Conservation (phyloP, 208 protist genomes). For the Leishmania gerbilli region DNA sequence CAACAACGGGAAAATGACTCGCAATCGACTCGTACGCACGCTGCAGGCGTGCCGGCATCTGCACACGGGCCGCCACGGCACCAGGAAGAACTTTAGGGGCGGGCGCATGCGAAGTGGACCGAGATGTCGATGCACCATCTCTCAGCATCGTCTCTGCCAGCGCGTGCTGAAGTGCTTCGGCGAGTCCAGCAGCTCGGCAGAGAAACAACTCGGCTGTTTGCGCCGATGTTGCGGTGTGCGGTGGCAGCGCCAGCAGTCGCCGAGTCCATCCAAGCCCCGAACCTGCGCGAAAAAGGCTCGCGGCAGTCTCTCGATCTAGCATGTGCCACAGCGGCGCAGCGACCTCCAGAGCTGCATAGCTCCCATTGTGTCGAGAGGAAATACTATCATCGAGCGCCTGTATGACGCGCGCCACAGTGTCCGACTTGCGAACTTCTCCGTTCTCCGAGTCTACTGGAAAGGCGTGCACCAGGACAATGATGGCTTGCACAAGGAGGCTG, state of each 20-base stretch:
- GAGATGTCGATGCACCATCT: neutral
- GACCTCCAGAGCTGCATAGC: neutral
- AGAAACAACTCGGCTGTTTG: neutral
- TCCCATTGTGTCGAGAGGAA: neutral
- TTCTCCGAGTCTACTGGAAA: neutral
- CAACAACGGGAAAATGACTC: conserved; percentile 8
- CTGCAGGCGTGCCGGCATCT: neutral
- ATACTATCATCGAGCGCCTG: conserved; percentile 11
- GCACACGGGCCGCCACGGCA: neutral
- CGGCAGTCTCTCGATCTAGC: conserved; percentile 8
- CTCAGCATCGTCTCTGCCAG: neutral
- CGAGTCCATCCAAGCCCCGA: conserved; percentile 32
- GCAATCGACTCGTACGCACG: conserved; percentile 21
- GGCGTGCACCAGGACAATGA: conserved; percentile 20
- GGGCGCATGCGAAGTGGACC: neutral
- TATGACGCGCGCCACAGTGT: conserved; percentile 6
- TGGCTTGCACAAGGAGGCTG: conserved; percentile 14
- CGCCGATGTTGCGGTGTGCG: neutral
- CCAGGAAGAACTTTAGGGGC: neutral
- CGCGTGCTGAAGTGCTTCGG: neutral
- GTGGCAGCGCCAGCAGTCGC: neutral
- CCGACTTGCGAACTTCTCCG: neutral
- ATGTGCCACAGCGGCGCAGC: conserved; percentile 16
- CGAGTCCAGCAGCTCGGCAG: conserved; percentile 12
- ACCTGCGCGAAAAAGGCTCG: conserved; percentile 11